Percentiles rank a stretch among this genome's conserved stretches.
phyloP scores from a whole-genome alignment of 306 rosid species.

The Corylus heterophylla region DNA sequence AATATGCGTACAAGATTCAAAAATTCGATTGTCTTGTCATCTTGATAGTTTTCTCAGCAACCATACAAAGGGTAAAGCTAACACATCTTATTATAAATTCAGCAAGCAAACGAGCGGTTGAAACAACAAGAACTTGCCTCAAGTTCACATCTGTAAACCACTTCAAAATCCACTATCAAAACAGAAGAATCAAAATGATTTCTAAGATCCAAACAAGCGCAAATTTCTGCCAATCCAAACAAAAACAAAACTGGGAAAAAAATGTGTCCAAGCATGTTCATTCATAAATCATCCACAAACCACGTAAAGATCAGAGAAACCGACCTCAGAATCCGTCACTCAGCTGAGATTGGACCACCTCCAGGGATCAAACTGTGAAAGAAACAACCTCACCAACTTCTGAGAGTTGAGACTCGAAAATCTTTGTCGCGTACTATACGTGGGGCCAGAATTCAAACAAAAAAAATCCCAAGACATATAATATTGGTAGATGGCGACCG shows the following conservation, averaged over 20 bases:
- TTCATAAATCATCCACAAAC: neutral
- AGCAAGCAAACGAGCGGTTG: neutral
- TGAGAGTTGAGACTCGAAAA: neutral
- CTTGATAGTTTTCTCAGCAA: neutral
- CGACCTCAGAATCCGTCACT: neutral
- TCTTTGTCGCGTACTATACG: neutral
- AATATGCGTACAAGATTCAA: neutral
- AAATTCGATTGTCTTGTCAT: neutral
- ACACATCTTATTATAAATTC: neutral
- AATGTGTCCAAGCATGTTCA: neutral
- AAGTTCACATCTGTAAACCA: neutral
- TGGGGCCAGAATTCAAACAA: neutral
- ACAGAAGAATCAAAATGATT: neutral
- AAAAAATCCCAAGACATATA: neutral
- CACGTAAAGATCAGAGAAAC: constrained; percentile 4
- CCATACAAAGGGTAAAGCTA: neutral
- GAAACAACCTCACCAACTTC: neutral
- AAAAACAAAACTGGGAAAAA: neutral
- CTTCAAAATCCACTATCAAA: neutral
- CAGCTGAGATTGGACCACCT: neutral
- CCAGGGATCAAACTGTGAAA: neutral
- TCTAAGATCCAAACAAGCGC: constrained; percentile 2
- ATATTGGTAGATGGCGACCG: constrained; percentile 17
- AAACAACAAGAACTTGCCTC: neutral
- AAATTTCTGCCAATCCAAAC: neutral